Percentiles rank a stretch among this genome's conserved stretches.
Evolutionary conservation across 306 rosid genomes (phyloP).

Genomic region (Corylus avellana): DNA sequence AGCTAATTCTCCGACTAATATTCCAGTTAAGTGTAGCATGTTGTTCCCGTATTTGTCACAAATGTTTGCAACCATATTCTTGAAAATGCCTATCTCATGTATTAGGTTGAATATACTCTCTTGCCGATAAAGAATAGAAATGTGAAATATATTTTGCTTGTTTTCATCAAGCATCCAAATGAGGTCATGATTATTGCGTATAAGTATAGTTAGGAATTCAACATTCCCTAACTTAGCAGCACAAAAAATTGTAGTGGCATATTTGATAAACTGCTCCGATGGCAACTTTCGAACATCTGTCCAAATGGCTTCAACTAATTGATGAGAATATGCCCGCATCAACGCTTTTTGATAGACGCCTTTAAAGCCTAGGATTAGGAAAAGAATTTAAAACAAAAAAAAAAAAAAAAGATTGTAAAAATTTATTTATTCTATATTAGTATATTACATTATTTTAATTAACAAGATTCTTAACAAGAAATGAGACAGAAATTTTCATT

Average conservation of each 20-base stretch:
- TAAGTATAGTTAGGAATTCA: constrained; percentile 25
- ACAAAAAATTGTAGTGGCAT: constrained; percentile 11
- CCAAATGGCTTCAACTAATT: constrained; percentile 23
- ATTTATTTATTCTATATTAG: too few relatives aligned
- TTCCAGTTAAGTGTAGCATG: constrained; percentile 21
- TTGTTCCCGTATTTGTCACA: too few relatives aligned
- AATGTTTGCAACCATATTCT: too few relatives aligned
- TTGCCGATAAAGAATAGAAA: constrained; percentile 23
- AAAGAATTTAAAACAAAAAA: too few relatives aligned
- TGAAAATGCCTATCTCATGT: constrained; percentile 20
- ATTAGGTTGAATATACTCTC: constrained; percentile 15
- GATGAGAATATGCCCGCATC: constrained; percentile 10
- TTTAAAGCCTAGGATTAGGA: neutral
- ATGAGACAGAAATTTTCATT: too few relatives aligned
- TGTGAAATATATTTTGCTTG: constrained; percentile 21
- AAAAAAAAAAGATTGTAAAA: too few relatives aligned
- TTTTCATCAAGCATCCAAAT: constrained; percentile 10
- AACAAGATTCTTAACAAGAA: too few relatives aligned
- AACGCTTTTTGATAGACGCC: neutral
- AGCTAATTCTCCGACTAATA: constrained; percentile 1
- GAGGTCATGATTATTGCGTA: constrained; percentile 20
- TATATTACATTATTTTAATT: too few relatives aligned
- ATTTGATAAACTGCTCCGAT: neutral
- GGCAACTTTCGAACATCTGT: neutral
- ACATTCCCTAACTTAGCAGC: constrained; percentile 26